phyloP scores from a whole-genome alignment of 2,329 filamentous ascomycete species.

The Talaromyces funiculosus region DNA sequence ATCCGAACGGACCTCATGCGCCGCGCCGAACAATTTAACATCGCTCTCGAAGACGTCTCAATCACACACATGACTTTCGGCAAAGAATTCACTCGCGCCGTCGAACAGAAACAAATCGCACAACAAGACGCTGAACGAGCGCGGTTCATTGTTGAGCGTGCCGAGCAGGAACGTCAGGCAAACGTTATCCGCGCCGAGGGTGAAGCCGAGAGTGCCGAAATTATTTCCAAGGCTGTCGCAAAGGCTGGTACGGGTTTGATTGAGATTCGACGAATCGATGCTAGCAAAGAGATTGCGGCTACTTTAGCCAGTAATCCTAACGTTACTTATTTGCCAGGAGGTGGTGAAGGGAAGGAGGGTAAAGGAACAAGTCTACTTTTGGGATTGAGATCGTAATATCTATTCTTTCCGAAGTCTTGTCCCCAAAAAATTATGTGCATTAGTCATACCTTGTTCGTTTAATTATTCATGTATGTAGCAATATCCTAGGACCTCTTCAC shows the following conservation, averaged over 20 bases:
- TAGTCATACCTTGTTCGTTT: slow-evolving; percentile 10
- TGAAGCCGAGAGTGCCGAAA: slow-evolving; percentile 93
- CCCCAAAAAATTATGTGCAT: slow-evolving; percentile 19
- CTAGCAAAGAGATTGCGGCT: slow-evolving; percentile 89
- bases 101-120: slow-evolving; percentile 99
- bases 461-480: slow-evolving; percentile 15
- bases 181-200: slow-evolving; percentile 98
- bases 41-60: slow-evolving; percentile 94
- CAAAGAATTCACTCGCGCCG: slow-evolving; percentile 95
- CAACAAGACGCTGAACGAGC: slow-evolving; percentile 98
- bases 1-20: slow-evolving; percentile 89
- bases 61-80: slow-evolving; percentile 99
- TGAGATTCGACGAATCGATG: slow-evolving; percentile 95
- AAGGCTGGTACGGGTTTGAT: slow-evolving; percentile 92
- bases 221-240: slow-evolving; percentile 86
- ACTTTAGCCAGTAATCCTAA: slow-evolving; percentile 88
- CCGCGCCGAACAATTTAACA: slow-evolving; percentile 96
- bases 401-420: neutral
- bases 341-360: slow-evolving; percentile 47
- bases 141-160: slow-evolving; percentile 96
- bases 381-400: slow-evolving; percentile 53
- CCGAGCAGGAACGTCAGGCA: slow-evolving; percentile 96
- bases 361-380: slow-evolving; percentile 63
- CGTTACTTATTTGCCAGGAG: slow-evolving; percentile 85
- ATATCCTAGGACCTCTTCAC: slow-evolving; percentile 17